These are phyloP conservation scores for Solanum chiquidenum DNA, from an alignment of 257 asterid genomes.

Conservation along the genomic window DNA sequence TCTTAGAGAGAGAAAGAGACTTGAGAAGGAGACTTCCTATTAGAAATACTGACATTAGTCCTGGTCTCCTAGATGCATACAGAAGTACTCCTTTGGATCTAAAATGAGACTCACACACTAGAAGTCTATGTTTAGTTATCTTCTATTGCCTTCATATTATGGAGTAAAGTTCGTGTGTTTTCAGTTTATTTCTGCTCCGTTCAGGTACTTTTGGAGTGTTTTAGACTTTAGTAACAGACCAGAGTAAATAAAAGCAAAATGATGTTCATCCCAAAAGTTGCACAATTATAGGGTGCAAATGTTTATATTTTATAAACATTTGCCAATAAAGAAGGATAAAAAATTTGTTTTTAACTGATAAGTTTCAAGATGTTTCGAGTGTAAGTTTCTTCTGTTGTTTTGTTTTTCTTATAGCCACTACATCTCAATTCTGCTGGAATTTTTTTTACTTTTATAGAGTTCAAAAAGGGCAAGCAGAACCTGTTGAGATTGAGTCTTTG, in stretches of 20 bases:
- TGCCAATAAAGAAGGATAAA: background rate
- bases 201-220: background rate
- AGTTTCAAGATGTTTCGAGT: background rate
- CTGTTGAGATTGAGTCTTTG: constrained; percentile 58
- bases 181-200: background rate
- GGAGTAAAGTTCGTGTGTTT: background rate
- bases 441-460: constrained; percentile 20
- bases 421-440: background rate
- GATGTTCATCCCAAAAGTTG: background rate
- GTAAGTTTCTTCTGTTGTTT: background rate
- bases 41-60: background rate
- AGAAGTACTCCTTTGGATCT: background rate
- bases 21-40: background rate
- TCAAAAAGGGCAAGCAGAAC: constrained; percentile 68
- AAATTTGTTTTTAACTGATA: background rate
- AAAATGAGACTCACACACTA: background rate
- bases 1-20: background rate
- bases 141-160: background rate
- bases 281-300: background rate
- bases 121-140: background rate
- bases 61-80: background rate
- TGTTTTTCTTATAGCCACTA: background rate
- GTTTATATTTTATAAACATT: background rate
- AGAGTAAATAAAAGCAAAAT: background rate
- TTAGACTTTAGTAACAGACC: background rate